phyloP scores from a whole-genome alignment of 768 basidiomycete species.

The Pulveroboletus sp. region DNA sequence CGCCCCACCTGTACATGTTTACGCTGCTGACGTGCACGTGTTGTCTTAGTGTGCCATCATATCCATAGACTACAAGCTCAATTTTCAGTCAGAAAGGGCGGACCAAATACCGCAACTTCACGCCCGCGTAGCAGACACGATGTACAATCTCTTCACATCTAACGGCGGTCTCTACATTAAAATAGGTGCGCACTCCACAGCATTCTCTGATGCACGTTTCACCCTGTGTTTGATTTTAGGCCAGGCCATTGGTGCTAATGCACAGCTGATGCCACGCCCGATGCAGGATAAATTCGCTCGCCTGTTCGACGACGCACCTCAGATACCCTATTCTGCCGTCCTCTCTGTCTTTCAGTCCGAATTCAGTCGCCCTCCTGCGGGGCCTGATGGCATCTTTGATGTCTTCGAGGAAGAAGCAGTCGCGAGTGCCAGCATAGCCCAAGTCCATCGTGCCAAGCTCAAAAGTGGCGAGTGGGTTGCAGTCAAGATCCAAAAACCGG shows the following conservation, averaged over 20 bases:
- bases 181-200: slow-evolving; percentile 44
- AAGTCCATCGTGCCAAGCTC: slow-evolving; percentile 79
- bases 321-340: slow-evolving; percentile 69
- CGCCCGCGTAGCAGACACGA: slow-evolving; percentile 73
- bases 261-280: slow-evolving; percentile 76
- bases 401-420: slow-evolving; percentile 71
- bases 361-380: slow-evolving; percentile 59
- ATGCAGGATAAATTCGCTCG: slow-evolving; percentile 79
- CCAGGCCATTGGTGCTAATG: slow-evolving; percentile 81
- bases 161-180: slow-evolving; percentile 89
- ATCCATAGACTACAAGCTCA: slow-evolving; percentile 80
- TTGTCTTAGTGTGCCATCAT: slow-evolving; percentile 56
- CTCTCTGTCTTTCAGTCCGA: slow-evolving; percentile 63
- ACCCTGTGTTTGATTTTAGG: slow-evolving; percentile 31
- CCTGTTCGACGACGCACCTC: slow-evolving; percentile 86
- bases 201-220: not conserved
- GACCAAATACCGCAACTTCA: slow-evolving; percentile 78
- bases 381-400: slow-evolving; percentile 72
- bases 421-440: slow-evolving; percentile 89
- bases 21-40: slow-evolving; percentile 1
- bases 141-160: slow-evolving; percentile 70
- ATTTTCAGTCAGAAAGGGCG: slow-evolving; percentile 71
- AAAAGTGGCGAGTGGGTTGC: slow-evolving; percentile 66
- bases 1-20: not conserved
- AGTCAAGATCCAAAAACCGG: slow-evolving; percentile 91